Evolutionary conservation across 2,329 filamentous ascomycete species (phyloP), one percentile per base, ranked within the genome.

Genomic region (Onygenales sp.): DNA sequence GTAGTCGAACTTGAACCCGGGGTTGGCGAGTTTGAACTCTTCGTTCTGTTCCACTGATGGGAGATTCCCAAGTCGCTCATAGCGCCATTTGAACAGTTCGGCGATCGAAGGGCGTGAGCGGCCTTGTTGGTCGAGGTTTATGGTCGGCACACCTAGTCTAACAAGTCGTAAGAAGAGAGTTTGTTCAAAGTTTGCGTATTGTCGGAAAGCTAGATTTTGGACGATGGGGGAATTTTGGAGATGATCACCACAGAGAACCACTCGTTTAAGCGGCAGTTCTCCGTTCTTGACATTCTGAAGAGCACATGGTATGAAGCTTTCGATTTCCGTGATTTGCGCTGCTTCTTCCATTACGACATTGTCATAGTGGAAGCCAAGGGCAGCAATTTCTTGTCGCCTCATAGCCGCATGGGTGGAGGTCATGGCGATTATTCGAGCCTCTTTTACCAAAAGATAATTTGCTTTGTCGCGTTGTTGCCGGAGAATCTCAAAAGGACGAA

Each of bases 271-370:
- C 3, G 84, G 82, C 60, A 88, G 79, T 63, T 88, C 79, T 36
- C 86, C 86, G 50, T 85, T 76, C 59, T 82, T 81, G 17, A 86
- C 82, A 58, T 87, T 88, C 66, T 98, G 94, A 70, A 98, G 79
- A n/a, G 91, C 87, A 51, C 95, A 77, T 0, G 93, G 93, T 58
- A 98, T 89, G 71, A 98, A 97, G 58, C 89, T 95, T 67, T 98
- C 93, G 45, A 96, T 87, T 69, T 98, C 93, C 0, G 92, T 98
- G 65, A 98, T 92, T 66, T 98, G 93, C 10, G 93, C 93, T 4
- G 93, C 92, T 77, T 98, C 93, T 74, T 98, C 93, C 87, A 98
- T 96, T 51, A 98, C 80, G 10, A 98, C 87, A 59, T 95, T 98
- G 74, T 97, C 91, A 63, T 98, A 98, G 61, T 89, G 88, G 71